A percentile compares a stretch with the other conserved stretches of the same genome.
Evolutionary conservation across 83 land plant species (phyloP).

Genomic region (Thuja plicata): DNA sequence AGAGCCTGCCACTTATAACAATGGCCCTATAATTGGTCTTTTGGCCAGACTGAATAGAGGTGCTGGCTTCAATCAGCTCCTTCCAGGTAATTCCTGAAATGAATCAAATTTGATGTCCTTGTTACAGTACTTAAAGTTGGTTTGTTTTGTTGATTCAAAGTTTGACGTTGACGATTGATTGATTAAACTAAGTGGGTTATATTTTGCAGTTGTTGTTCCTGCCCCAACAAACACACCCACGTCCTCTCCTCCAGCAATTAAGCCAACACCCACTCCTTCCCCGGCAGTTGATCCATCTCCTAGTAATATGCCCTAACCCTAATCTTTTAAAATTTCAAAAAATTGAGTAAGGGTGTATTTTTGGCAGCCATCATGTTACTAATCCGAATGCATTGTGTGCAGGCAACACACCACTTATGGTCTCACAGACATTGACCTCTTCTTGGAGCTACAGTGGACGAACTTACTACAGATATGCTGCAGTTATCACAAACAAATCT

Average conservation of each 20-base stretch:
- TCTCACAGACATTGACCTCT: slow-evolving; percentile 45
- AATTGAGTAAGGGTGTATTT: neutral
- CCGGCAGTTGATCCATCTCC: neutral
- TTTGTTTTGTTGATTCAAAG: neutral
- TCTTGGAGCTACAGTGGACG: slow-evolving; percentile 58
- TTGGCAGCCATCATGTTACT: neutral
- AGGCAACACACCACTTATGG: slow-evolving; percentile 16
- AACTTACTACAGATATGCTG: slow-evolving; percentile 64
- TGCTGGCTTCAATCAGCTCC: slow-evolving; percentile 50
- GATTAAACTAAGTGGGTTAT: neutral
- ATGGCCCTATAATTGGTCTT: slow-evolving; percentile 76
- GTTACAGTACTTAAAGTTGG: neutral
- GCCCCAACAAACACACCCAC: slow-evolving; percentile 20
- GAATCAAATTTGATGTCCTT: neutral
- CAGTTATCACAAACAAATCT: slow-evolving; percentile 61
- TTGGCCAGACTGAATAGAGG: slow-evolving; percentile 68
- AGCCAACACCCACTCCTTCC: slow-evolving; percentile 12
- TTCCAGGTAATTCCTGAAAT: slow-evolving; percentile 42
- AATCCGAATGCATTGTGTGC: neutral
- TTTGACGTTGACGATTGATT: neutral
- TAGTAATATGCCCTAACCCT: slow-evolving; percentile 6
- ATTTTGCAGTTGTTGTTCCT: slow-evolving; percentile 25
- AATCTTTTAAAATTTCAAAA: neutral
- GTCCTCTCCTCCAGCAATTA: slow-evolving; percentile 14
- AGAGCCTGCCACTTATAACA: slow-evolving; percentile 95